Percentiles rank a stretch among this genome's conserved stretches.
Conservation (phyloP, 495 filamentous ascomycete genomes). For the Talaromyces thailandensis region DNA sequence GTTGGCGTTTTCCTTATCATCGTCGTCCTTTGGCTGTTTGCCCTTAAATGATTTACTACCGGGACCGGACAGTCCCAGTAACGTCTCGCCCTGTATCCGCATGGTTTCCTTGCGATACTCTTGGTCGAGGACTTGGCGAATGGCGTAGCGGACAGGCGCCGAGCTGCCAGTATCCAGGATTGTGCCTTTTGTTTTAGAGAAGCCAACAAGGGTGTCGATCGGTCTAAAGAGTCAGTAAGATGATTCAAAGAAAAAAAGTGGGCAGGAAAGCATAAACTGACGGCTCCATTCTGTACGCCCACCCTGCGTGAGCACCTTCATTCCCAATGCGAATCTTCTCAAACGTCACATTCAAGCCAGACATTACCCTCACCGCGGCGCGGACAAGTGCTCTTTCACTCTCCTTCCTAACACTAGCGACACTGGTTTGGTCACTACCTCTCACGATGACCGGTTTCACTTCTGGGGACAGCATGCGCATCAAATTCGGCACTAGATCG, state of each 20-base stretch:
- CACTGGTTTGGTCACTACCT: constrained; percentile 53
- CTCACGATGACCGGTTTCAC: constrained; percentile 88
- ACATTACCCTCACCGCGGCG: constrained; percentile 71
- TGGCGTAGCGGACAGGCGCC: constrained; percentile 72
- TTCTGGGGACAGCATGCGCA: constrained; percentile 75
- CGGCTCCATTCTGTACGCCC: constrained; percentile 94
- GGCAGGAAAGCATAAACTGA: constrained; percentile 35
- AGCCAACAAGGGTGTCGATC: constrained; percentile 54
- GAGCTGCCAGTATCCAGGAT: constrained; percentile 28
- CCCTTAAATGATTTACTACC: constrained; percentile 24
- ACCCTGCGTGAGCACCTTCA: constrained; percentile 48
- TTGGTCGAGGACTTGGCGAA: constrained; percentile 86
- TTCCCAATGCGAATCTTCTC: constrained; percentile 72
- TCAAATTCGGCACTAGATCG: constrained; percentile 75
- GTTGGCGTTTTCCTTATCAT: constrained; percentile 23
- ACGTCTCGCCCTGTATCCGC: constrained; percentile 47
- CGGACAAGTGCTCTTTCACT: constrained; percentile 71
- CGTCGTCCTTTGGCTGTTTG: constrained; percentile 26
- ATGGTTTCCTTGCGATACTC: constrained; percentile 66
- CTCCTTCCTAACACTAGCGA: constrained; percentile 80
- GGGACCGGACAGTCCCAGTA: constrained; percentile 42
- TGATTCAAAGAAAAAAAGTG: constrained; percentile 8
- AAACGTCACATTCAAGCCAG: constrained; percentile 68
- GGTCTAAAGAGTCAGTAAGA: constrained; percentile 37
- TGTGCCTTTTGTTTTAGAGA: constrained; percentile 27